A percentile compares a stretch with the other conserved stretches of the same genome.
phyloP scores from a whole-genome alignment of 1,139 yeast species.

The Saccharomycopsis hybrid region DNA sequence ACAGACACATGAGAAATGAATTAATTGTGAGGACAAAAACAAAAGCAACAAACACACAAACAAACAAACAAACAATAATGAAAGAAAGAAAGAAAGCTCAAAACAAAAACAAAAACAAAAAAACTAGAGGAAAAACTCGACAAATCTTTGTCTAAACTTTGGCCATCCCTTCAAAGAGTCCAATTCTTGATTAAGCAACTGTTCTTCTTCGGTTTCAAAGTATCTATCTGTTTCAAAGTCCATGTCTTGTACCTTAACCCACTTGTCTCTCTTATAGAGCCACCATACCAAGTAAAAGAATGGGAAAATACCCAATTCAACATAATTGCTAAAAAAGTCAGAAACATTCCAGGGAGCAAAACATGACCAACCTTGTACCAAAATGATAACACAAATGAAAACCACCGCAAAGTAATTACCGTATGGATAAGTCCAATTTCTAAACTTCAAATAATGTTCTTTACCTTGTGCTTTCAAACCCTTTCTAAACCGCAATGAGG shows the following conservation, averaged over 20 bases:
- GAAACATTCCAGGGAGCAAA: constrained; percentile 51
- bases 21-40: too few relatives aligned
- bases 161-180: constrained; percentile 42
- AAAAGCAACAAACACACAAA: neutral
- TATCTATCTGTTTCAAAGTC: constrained; percentile 59
- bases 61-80: neutral
- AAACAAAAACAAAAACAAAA: neutral
- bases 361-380: constrained; percentile 60
- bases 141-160: constrained; percentile 32
- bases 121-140: neutral
- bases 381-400: constrained; percentile 40
- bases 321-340: constrained; percentile 43
- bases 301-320: constrained; percentile 44
- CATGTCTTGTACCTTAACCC: constrained; percentile 47
- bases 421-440: constrained; percentile 52
- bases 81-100: neutral
- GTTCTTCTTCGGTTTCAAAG: constrained; percentile 44
- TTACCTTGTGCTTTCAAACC: constrained; percentile 38
- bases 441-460: constrained; percentile 28
- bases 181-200: constrained; percentile 34
- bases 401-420: constrained; percentile 54
- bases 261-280: constrained; percentile 39
- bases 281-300: constrained; percentile 44
- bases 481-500: constrained; percentile 46
- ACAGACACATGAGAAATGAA: too few relatives aligned